Evolutionary conservation across 352 stramenopile species (phyloP).

Genomic region (Globisporangium okanoganense): DNA sequence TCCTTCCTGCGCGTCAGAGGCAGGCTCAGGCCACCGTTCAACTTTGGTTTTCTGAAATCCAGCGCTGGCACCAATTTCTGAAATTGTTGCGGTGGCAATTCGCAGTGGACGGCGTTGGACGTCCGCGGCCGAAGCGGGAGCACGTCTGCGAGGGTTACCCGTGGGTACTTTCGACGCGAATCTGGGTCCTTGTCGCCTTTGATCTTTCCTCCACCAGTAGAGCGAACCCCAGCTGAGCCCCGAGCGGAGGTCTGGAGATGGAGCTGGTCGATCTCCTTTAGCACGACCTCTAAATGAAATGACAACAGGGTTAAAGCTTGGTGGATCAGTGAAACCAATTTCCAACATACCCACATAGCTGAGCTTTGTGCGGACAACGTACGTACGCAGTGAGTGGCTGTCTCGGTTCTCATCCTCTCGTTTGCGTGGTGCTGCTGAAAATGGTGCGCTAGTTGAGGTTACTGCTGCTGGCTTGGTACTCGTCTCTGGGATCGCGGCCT

Average conservation of each 20-base stretch:
- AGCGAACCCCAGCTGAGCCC: slow-evolving; percentile 1
- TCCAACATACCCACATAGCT: too few relatives aligned
- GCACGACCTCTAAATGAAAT: slow-evolving; percentile 30
- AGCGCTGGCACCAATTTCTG: background rate
- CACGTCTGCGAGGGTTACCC: slow-evolving; percentile 47
- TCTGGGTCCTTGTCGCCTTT: background rate
- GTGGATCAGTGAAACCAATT: background rate
- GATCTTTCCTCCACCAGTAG: background rate
- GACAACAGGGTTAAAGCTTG: too few relatives aligned
- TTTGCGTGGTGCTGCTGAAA: background rate
- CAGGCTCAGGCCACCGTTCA: background rate
- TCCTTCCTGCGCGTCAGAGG: slow-evolving; percentile 18
- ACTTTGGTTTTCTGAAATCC: background rate
- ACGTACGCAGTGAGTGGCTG: slow-evolving; percentile 17
- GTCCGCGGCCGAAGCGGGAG: slow-evolving; percentile 24
- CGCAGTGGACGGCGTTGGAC: slow-evolving; percentile 33
- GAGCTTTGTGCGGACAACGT: background rate
- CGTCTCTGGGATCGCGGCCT: slow-evolving; percentile 15
- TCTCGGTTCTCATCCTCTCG: background rate
- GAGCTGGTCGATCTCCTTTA: slow-evolving; percentile 50
- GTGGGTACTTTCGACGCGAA: slow-evolving; percentile 33
- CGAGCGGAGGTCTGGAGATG: slow-evolving; percentile 19
- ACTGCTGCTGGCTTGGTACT: background rate
- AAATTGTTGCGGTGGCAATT: slow-evolving; percentile 15
- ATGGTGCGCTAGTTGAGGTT: background rate